Percentiles rank a stretch among this genome's conserved stretches.
Evolutionary conservation across 495 filamentous ascomycete species (phyloP).

Genomic region (Bacidia rubella): DNA sequence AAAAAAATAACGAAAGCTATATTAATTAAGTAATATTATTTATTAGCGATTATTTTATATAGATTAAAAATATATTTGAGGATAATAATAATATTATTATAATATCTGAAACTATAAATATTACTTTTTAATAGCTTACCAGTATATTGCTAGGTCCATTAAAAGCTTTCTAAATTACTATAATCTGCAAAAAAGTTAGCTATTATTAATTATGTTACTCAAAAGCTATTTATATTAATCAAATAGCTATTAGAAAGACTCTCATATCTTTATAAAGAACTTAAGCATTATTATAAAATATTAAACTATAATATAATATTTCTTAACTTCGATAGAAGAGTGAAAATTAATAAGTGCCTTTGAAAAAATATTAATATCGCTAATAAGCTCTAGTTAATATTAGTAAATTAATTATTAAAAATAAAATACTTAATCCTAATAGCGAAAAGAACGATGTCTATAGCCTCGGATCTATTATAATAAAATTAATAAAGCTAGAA

Average conservation of each 20-base stretch:
- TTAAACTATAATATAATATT: background rate
- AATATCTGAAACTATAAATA: background rate
- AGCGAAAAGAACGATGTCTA: background rate
- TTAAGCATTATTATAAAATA: background rate
- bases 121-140: background rate
- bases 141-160: background rate
- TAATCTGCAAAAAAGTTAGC: background rate
- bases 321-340: background rate
- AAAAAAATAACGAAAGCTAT: constrained; percentile 1
- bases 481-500: background rate
- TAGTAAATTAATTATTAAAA: background rate
- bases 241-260: constrained; percentile 2
- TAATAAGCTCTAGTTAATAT: background rate
- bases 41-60: background rate
- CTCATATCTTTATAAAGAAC: background rate
- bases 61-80: background rate
- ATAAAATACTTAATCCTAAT: constrained; percentile 1
- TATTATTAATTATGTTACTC: background rate
- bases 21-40: background rate
- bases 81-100: constrained; percentile 1
- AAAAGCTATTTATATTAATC: background rate
- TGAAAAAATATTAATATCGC: background rate
- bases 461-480: background rate
- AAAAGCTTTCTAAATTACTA: constrained; percentile 1
- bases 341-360: background rate